Percentiles rank a stretch among this genome's conserved stretches.
phyloP scores from a whole-genome alignment of 2,329 filamentous ascomycete species.

The Monosporascus sp. region DNA sequence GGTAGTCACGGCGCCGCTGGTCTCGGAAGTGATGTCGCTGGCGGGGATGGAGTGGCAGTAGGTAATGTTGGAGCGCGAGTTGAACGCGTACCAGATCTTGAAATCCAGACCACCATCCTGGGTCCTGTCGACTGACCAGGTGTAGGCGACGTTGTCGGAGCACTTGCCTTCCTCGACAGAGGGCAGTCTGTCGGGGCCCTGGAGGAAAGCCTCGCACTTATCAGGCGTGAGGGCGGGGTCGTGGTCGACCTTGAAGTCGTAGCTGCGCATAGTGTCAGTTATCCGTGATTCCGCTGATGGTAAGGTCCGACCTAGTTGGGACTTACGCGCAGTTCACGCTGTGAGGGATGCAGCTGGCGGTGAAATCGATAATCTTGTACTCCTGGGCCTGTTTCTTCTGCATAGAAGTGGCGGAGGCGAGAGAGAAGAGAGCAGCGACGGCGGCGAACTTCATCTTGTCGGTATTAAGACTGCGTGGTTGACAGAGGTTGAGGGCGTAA shows the following conservation, averaged over 20 bases:
- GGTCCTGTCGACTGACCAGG: constrained; percentile 7
- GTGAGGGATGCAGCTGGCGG: constrained; percentile 8
- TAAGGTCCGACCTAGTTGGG: neutral
- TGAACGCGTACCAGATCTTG: constrained; percentile 10
- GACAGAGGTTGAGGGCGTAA: neutral
- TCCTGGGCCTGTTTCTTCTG: constrained; percentile 3
- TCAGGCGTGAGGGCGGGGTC: neutral
- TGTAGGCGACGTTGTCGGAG: constrained; percentile 8
- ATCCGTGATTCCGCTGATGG: neutral
- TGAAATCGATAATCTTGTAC: neutral
- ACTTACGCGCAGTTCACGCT: constrained; percentile 4
- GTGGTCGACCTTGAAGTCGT: constrained; percentile 4
- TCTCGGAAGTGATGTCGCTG: constrained; percentile 4
- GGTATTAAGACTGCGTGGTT: neutral
- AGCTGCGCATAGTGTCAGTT: neutral
- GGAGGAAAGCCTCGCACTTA: constrained; percentile 5
- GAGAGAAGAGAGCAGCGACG: constrained; percentile 4
- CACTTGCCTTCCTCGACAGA: constrained; percentile 2
- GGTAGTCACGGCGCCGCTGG: constrained; percentile 5
- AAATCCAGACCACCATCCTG: constrained; percentile 5
- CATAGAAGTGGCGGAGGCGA: constrained; percentile 4
- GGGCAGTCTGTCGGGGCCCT: constrained; percentile 3
- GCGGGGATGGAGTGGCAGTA: constrained; percentile 10
- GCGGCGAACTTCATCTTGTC: constrained; percentile 6
- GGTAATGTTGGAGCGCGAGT: constrained; percentile 11